Evolutionary conservation across 1,284 basidiomycete genomes (phyloP), one percentile per base, ranked within the genome.

Genomic region (Leccinum fuscescens): DNA sequence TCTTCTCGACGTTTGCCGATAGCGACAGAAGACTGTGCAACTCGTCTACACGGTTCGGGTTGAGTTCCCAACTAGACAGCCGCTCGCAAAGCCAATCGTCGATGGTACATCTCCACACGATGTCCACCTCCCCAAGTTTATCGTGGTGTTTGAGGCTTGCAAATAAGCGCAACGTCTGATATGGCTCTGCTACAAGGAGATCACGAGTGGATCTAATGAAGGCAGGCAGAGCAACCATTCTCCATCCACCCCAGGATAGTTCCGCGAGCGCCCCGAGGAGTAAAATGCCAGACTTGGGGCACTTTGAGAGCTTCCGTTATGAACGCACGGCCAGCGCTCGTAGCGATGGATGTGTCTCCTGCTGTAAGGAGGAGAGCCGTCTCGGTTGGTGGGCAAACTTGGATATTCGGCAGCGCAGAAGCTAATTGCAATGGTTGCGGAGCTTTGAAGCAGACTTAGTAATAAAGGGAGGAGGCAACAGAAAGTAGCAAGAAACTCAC

Each of bases 171-270:
- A 89, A 66, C 0, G 81, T 76, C 49, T 70, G 66, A 35, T 69
- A 66, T 2, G 81, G 76, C 48, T 81, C 75, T 3, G 61, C 61
- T 22, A 82, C 74, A 12, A 88, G 69, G 22, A 84, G 66, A 54
- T 77, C 77, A 2, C 77, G 73, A 0, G 82, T 82, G 37, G 77
- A 75, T 66, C 83, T 84, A 24, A 85, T 66, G 22, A 90, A 69
- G 15, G 79, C 72, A 1, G 89, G 86, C 2, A 86, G 69, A 22
- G 82, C 86, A 24, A 91, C 71, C 39, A 84, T 76, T 66, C 84
- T 89, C 88, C 89, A 91, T 2, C 88, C 90, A 35, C 83, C 83
- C 88, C 90, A 92, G 1, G 78, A 79, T 8, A 86, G 70, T 54
- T 88, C 85, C 1, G 84, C 79, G 7, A 92, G 78, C 3, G 80